These are phyloP conservation scores for Xenosphaeropsis pyriputrescens DNA, from an alignment of 2,329 filamentous ascomycete genomes.

Conservation along the genomic window DNA sequence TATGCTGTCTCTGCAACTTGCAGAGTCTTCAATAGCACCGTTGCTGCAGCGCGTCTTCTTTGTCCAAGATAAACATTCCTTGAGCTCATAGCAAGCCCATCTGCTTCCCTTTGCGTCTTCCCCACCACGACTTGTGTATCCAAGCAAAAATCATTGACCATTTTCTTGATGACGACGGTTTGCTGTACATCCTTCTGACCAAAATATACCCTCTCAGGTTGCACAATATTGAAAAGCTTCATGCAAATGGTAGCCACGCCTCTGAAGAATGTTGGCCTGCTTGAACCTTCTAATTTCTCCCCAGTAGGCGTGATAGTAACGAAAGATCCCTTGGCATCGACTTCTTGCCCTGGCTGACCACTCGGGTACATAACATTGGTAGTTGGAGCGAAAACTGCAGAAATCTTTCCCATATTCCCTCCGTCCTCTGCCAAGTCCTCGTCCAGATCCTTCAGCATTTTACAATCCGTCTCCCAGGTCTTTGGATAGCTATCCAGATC, in stretches of 20 bases:
- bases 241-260: slow-evolving; percentile 94
- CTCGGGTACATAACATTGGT: slow-evolving; percentile 80
- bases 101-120: slow-evolving; percentile 58
- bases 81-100: slow-evolving; percentile 83
- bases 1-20: slow-evolving; percentile 57
- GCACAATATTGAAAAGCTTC: slow-evolving; percentile 77
- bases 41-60: slow-evolving; percentile 55
- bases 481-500: slow-evolving; percentile 82
- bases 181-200: slow-evolving; percentile 98
- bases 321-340: slow-evolving; percentile 72
- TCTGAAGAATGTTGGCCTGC: slow-evolving; percentile 85
- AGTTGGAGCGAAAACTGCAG: slow-evolving; percentile 74
- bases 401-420: slow-evolving; percentile 48
- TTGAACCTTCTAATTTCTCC: slow-evolving; percentile 68
- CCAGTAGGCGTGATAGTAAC: slow-evolving; percentile 80
- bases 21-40: slow-evolving; percentile 57
- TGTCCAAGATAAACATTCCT: slow-evolving; percentile 84
- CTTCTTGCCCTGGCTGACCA: slow-evolving; percentile 57
- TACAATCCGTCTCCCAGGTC: slow-evolving; percentile 70
- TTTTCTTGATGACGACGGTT: slow-evolving; percentile 72
- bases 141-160: slow-evolving; percentile 80
- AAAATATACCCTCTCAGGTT: slow-evolving; percentile 74
- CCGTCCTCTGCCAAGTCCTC: slow-evolving; percentile 51
- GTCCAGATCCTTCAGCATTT: slow-evolving; percentile 53
- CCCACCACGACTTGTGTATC: slow-evolving; percentile 61